phyloP scores from a whole-genome alignment of 140 eudicot species.

The Ambrosia hybrid region DNA sequence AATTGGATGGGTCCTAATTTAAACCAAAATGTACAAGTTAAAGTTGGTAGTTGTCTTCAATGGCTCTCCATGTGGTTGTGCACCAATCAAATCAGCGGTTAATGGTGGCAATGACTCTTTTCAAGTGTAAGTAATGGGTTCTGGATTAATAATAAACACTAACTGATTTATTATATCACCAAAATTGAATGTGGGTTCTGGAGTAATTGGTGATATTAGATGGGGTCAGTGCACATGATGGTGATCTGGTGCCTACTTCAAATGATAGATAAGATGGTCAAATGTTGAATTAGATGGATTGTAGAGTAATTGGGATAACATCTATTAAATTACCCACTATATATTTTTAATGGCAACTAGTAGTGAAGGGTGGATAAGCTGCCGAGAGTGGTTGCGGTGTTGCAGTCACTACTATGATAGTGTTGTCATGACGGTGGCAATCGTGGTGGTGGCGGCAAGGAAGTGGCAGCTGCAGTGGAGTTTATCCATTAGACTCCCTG shows the following conservation, averaged over 20 bases:
- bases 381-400: no score
- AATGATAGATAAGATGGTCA: background rate
- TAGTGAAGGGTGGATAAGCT: no score
- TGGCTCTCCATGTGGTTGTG: conserved; percentile 23
- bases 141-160: background rate
- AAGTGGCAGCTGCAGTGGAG: no score
- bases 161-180: conserved; percentile 11
- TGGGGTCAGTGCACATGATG: conserved; percentile 21
- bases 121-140: conserved; percentile 4
- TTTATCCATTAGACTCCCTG: no score
- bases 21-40: conserved; percentile 32
- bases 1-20: conserved; percentile 23
- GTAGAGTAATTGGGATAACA: background rate
- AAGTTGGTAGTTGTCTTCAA: no score
- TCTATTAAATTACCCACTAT: no score
- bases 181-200: conserved; percentile 20
- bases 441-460: no score
- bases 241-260: conserved; percentile 29
- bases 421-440: no score
- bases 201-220: background rate
- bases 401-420: no score
- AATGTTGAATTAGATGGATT: conserved; percentile 19
- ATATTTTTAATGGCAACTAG: no score
- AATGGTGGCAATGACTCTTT: conserved; percentile 26
- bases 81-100: conserved; percentile 19